Percentiles rank a stretch among this genome's conserved stretches.
Evolutionary conservation across 768 basidiomycete genomes (phyloP).

Genomic region (Boletus vinaceobasis): DNA sequence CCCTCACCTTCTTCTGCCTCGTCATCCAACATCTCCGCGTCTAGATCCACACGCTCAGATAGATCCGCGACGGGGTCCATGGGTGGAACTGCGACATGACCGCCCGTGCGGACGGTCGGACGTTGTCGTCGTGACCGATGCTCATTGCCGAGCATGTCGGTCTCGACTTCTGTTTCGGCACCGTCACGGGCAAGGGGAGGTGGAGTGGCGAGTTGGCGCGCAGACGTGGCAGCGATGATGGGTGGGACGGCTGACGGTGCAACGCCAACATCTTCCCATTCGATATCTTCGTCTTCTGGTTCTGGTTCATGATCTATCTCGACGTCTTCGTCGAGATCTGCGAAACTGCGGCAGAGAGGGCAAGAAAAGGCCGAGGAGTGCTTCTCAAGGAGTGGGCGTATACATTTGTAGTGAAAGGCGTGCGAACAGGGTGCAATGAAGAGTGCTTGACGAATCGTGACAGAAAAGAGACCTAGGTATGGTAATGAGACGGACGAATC

Average conservation of each 20-base stretch:
- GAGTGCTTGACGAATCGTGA: constrained; percentile 91
- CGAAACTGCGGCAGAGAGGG: constrained; percentile 92
- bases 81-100: constrained; percentile 13
- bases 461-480: constrained; percentile 64
- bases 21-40: constrained; percentile 30
- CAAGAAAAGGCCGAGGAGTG: constrained; percentile 94
- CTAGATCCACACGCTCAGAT: constrained; percentile 12
- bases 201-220: constrained; percentile 20
- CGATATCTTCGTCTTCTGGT: constrained; percentile 27
- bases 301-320: constrained; percentile 55
- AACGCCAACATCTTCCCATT: constrained; percentile 18
- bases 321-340: constrained; percentile 93
- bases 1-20: constrained; percentile 8
- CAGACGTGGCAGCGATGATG: neutral
- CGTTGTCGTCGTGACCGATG: constrained; percentile 17
- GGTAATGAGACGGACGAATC: neutral
- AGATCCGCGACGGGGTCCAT: constrained; percentile 9
- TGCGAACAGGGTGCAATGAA: constrained; percentile 99
- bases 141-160: constrained; percentile 16
- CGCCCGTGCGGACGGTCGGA: constrained; percentile 27
- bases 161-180: constrained; percentile 34
- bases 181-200: constrained; percentile 27
- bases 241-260: neutral
- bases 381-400: constrained; percentile 82
- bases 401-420: constrained; percentile 96